Percentiles rank a stretch among this genome's conserved stretches.
These are phyloP conservation scores for Monosporozyma unispora DNA, from an alignment of 805 yeast species.

Conservation along the genomic window DNA sequence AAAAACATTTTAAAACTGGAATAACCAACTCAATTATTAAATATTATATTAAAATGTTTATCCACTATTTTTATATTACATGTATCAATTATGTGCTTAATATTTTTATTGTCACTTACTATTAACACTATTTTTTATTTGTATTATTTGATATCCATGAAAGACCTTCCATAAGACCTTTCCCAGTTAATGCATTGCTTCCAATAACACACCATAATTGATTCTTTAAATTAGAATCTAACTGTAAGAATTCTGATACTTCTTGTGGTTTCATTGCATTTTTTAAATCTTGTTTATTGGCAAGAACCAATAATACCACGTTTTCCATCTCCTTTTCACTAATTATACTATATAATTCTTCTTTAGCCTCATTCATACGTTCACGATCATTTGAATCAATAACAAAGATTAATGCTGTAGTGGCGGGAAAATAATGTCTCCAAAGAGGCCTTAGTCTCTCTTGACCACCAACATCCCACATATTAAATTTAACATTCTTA, in stretches of 20 bases:
- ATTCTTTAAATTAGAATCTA: constrained; percentile 46
- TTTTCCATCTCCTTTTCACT: constrained; percentile 77
- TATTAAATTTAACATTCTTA: constrained; percentile 74
- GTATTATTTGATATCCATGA: constrained; percentile 74
- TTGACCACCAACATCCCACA: constrained; percentile 97
- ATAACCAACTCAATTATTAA: too few species aligned
- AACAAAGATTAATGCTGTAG: constrained; percentile 85
- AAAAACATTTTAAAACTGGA: too few species aligned
- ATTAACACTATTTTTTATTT: not conserved
- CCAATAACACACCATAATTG: constrained; percentile 91
- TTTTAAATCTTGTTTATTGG: constrained; percentile 77
- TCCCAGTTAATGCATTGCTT: constrained; percentile 81
- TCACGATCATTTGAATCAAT: constrained; percentile 71
- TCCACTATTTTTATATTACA: not conserved
- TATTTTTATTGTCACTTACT: not conserved
- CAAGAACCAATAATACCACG: constrained; percentile 73
- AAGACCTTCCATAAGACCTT: constrained; percentile 80
- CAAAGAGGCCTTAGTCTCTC: constrained; percentile 84
- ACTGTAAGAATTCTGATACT: constrained; percentile 60
- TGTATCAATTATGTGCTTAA: not conserved
- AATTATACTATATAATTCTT: constrained; percentile 67
- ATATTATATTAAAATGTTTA: too few species aligned
- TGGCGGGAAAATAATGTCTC: constrained; percentile 93
- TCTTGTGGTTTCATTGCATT: constrained; percentile 71
- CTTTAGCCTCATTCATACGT: constrained; percentile 68